Evolutionary conservation across 2,329 filamentous ascomycete species (phyloP), one percentile per base, ranked within the genome.

Genomic region (Cladophialophora psammophila): DNA sequence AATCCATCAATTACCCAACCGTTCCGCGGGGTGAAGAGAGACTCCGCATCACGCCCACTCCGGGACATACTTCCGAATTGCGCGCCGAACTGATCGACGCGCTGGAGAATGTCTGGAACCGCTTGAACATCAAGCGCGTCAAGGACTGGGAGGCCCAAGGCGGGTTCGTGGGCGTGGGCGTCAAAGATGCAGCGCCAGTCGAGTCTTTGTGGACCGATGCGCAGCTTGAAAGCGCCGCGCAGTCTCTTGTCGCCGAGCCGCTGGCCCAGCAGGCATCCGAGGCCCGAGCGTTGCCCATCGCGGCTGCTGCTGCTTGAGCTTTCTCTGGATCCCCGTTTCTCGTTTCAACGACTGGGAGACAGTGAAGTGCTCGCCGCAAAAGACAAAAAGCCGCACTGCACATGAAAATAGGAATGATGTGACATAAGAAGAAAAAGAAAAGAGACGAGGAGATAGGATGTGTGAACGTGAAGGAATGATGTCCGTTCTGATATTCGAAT

Each of bases 1-100:
- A 99, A 82, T 93, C 93, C 63, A 98, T 99, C 86, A 99, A 99
- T 83, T 98, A 98, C 81, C 95, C 95, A 1, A 99, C 95, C 60
- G 95, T 99, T 2, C 95, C 95, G 2, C 93, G 96, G 6, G 95
- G 95, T n/a, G 94, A 99, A 83, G 95, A 99, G 81, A 90, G 95
- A 66, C 90, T 99, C 64, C 91, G 95, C 72, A 93, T 99, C 79
- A 99, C 95, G 1, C 95, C 95, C 0, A 99, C 95, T 0, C 95
- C 95, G 0, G 95, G 95, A 52, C 95, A 99, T 79, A 88, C 87
- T 63, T 91, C 91, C 80, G 88, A 92, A 73, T 93, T 91, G 81
- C 92, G 93, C 69, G 91, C 96, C 72, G 88, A 96, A 74, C 89
- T 99, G 4, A 89, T 97, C 34, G 81, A 88, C 67, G 93, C 94